Base-by-base conservation (phyloP, 176 grass and related monocot genomes). In the Thinopyrum elongatum region DNA sequence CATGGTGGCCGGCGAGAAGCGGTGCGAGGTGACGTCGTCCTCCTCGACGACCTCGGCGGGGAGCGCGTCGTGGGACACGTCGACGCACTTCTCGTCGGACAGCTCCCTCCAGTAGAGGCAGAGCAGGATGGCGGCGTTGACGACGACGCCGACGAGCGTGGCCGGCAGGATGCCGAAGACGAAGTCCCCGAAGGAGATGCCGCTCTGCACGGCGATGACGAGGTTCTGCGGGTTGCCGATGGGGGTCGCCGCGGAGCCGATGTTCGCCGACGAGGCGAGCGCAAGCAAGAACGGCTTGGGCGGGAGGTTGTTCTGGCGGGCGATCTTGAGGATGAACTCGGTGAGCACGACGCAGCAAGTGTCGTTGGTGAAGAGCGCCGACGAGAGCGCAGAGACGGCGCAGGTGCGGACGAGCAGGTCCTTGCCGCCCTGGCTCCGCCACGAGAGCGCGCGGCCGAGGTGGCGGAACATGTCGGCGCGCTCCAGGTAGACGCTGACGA, bases 181-280 rank as follows among this genome's bases (percentile, higher is more conserved):
- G 82, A 98, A 95, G 21, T 68, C 74, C 0, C 91, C 91, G 49
- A 98, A 98, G 3, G 97, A 74, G 44, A 98, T 94, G 19, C 92
- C 85, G 83, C 97, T 95, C 82, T 92, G 97, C 2, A 91, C 90
- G 47, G 96, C 96, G 75, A 98, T 98, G 5, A 98, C 93, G 3
- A 98, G 75, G 87, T 98, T 98, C 90, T 98, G 96, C 17, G 96
- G 96, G 86, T 98, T 98, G 26, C 96, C 96, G 81, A 98, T 98
- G 10, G 96, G 96, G 16, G 96, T 98, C 0, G 91, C 78, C 1
- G 96, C 91, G 0, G 93, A 95, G 0, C 96, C 96, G 81, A 98
- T 94, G 79, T 98, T 98, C 27, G 96, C 91, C 64, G 88, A 88
- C 3, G 93, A 98, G 13, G 96, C 96, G 2, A 98, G 90, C 3